These are phyloP conservation scores for Cercophora scortea DNA, from an alignment of 495 filamentous ascomycete genomes.

Conservation along the genomic window DNA sequence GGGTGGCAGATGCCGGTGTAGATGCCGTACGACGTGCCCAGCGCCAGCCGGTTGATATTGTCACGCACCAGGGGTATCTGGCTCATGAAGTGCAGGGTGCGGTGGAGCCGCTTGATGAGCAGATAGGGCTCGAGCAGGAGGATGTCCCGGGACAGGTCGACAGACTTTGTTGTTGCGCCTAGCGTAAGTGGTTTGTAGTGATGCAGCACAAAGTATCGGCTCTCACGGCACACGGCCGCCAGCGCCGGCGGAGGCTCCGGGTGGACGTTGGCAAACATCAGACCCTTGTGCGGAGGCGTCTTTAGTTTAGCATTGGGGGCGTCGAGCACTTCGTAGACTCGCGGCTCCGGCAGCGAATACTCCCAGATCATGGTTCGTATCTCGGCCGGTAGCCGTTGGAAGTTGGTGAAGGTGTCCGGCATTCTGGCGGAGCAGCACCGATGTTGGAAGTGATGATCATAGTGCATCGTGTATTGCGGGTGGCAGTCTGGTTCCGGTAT, in stretches of 20 bases:
- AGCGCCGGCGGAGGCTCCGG: conserved; percentile 39
- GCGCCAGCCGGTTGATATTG: conserved; percentile 32
- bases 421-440: conserved; percentile 12
- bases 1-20: conserved; percentile 40
- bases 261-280: conserved; percentile 43
- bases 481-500: conserved; percentile 3
- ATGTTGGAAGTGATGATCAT: conserved; percentile 16
- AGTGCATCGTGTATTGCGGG: conserved; percentile 11
- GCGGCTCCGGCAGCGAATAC: conserved; percentile 36
- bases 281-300: conserved; percentile 29
- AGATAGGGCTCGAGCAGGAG: conserved; percentile 43
- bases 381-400: conserved; percentile 27
- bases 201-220: conserved; percentile 39
- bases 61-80: conserved; percentile 38
- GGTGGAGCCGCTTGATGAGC: conserved; percentile 39
- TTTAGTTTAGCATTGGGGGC: conserved; percentile 34
- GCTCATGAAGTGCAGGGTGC: conserved; percentile 39
- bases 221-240: conserved; percentile 38
- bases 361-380: conserved; percentile 36
- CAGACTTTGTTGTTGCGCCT: conserved; percentile 36
- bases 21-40: conserved; percentile 41
- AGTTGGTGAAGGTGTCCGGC: conserved; percentile 18
- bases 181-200: conserved; percentile 40
- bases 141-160: conserved; percentile 39
- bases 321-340: conserved; percentile 42